phyloP scores from a whole-genome alignment of 2,329 filamentous ascomycete species.

The Esteya vermicola region DNA sequence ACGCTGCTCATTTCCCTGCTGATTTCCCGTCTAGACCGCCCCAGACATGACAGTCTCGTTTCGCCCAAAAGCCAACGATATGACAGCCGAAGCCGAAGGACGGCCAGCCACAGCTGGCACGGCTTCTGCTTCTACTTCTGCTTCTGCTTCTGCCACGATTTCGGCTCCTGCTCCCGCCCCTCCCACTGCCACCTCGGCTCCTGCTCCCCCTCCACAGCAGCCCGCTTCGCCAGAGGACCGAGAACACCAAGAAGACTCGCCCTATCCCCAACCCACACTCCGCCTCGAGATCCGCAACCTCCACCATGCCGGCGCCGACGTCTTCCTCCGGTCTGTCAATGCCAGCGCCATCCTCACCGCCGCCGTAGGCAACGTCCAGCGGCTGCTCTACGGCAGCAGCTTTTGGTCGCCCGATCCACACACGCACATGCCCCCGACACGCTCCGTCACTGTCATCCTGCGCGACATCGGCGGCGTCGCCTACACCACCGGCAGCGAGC shows the following conservation, averaged over 20 bases:
- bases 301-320: constrained; percentile 40
- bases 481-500: constrained; percentile 68
- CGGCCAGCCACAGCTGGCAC: too few species aligned
- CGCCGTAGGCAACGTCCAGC: constrained; percentile 54
- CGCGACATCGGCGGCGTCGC: constrained; percentile 72
- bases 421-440: constrained; percentile 45
- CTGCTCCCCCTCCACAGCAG: neutral
- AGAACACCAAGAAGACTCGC: neutral
- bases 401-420: constrained; percentile 22
- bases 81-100: too few species aligned
- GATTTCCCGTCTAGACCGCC: too few species aligned
- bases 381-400: constrained; percentile 48
- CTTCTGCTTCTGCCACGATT: too few species aligned
- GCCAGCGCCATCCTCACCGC: constrained; percentile 44
- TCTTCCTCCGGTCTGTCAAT: constrained; percentile 56
- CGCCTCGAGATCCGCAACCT: constrained; percentile 46
- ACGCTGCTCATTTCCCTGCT: too few species aligned
- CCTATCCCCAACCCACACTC: constrained; percentile 37
- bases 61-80: too few species aligned
- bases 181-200: too few species aligned
- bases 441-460: constrained; percentile 73
- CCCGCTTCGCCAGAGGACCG: neutral
- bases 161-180: too few species aligned
- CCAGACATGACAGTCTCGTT: too few species aligned
- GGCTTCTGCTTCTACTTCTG: too few species aligned